Base-by-base conservation (phyloP, 768 basidiomycete species). In the Tremella mesenterica region DNA sequence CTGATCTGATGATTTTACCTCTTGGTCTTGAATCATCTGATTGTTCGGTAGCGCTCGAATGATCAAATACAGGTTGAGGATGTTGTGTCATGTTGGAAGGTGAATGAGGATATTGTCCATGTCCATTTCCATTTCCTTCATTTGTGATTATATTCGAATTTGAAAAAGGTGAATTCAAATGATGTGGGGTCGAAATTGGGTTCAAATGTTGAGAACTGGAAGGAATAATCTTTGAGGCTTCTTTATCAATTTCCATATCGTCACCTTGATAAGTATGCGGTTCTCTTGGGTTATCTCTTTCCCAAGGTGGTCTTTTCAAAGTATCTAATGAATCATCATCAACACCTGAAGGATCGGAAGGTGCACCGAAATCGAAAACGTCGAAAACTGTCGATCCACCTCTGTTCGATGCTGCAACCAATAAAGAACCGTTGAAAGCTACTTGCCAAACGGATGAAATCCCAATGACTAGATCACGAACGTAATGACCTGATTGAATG, bases 391-490 rank as follows among this genome's bases (percentile, higher is more conserved):
- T 71, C 26, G 52, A 44, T 8, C 70, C 72, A 34, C 67, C 69
- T 3, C 74, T 58, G 41, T 74, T 73, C 9, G 72, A 70, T 7
- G 95, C 95, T 7, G 91, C 90, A 41, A 99, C 88, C 67, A 90
- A 88, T 81, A 89, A 89, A 54, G 90, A 77, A 0, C 90, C 88
- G 72, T 92, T 87, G 71, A 93, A 95, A 27, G 89, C 84, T 39
- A 97, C 89, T 74, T 97, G 93, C 93, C 93, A 99, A 21, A 99
- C 95, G 12, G 89, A 91, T 16, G 84, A 86, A 58, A 96, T 88
- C 9, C 88, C 86, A 0, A 86, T 88, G 59, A 96, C 76, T 58
- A 99, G 77, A 69, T 96, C 95, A 29, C 89, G 80, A 12, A 89
- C 83, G 33, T 88, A 83, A 0, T 80, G 79, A 20, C 93, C 95